Evolutionary conservation across 306 rosid species (phyloP), one percentile per base, ranked within the genome.

Genomic region (Cicer bijugum): DNA sequence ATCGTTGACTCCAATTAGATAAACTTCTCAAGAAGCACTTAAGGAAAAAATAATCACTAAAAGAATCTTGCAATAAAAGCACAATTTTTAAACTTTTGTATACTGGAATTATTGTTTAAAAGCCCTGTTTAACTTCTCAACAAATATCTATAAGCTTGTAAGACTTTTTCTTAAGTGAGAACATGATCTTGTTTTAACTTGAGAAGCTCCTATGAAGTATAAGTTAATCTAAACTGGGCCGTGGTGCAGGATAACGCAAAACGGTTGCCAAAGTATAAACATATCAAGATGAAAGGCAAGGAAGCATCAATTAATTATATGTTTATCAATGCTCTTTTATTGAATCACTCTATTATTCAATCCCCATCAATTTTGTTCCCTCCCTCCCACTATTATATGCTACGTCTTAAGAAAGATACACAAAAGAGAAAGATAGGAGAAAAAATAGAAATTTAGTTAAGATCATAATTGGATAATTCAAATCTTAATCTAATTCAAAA

Each of bases 241-340:
- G 17, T 6, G 28, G 55, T 8, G 47, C 39, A 60, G 47, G 11
- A 3, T 1, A 53, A 55, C 40, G 40, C 75, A 79, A n/a, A 63
- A 16, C 10, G 43, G 64, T 47, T 70, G 60, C 75, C 66, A 33
- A 48, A 47, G 56, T 47, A 69, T 15, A 9, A 64, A 9, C 55
- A 63, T 20, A 28, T 28, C 35, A 28, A 28, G 35, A 28, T 23
- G 35, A 4, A 28, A 28, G 35, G 35, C 35, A 28, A 28, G 35
- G 35, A 28, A 28, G 35, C 5, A 28, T 28, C 35, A 28, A 28
- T 28, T 28, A 28, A 3, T 28, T 28, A 28, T 3, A 4, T 28
- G 35, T 28, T 28, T 28, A 28, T 23, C 0, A 23, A 23, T 28
- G 35, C 35, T 28, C 35, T 28, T 28, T 28, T 28, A 28, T 28